Evolutionary conservation across 805 yeast genomes (phyloP), one percentile per base, ranked within the genome.

Genomic region (Ogataea pilisensis): DNA sequence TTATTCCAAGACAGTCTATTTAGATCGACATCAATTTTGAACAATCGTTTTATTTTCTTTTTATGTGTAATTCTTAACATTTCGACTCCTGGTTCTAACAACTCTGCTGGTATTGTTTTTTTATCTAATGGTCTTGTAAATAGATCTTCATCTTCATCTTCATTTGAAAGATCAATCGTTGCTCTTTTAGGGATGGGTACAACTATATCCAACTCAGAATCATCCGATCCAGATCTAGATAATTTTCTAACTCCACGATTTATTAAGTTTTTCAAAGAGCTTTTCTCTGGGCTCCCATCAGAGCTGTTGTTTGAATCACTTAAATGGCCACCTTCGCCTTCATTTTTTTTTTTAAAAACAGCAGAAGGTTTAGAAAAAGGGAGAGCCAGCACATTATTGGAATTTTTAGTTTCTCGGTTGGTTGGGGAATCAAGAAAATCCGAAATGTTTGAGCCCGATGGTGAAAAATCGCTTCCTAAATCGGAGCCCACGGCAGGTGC

Each of bases 21-120:
- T 11, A 65, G 54, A 2, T 72, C 75, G 0, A 78, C 64, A 52
- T 84, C 81, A 2, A 87, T 64, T 44, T 60, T 68, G 45, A 86
- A 75, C 8, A 62, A 55, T 14, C 87, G 67, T 51, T 78, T 76
- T 17, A 80, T 77, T 49, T 73, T 75, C 48, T 87, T 85, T 47
- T 77, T 77, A 40, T 79, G 82, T 2, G 95, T 85, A 16, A 87
- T 75, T 50, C 87, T 73, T 22, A 84, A 58, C 45, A 87, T 63
- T 2, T 80, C 73, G 13, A 85, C 55, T 0, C 95, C 95, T 3
- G 67, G 69, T 8, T 69, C 63, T 5, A 79, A 56, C n/a, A 72
- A 61, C 3, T 69, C 70, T 0, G 75, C 68, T 0, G 83, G 75
- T 11, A 70, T 61, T 0, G 65, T 54, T 16, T 55, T 55, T 29